phyloP scores from a whole-genome alignment of 768 basidiomycete species.

The Hericium erinaceus region DNA sequence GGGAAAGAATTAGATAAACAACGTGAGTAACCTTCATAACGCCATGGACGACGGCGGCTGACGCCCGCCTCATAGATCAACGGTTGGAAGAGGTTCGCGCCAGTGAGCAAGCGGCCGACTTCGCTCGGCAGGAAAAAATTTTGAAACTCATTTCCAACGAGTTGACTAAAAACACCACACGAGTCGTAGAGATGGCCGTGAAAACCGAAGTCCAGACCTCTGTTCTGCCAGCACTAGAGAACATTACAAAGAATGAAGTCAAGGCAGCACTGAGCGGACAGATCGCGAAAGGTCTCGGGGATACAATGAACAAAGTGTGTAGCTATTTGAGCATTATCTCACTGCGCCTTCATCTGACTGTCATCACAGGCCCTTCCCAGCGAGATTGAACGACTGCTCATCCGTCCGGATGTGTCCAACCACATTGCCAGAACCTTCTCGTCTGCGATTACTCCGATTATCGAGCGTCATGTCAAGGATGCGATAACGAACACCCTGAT shows the following conservation, averaged over 20 bases:
- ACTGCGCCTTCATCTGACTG: not conserved
- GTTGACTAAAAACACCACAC: constrained; percentile 78
- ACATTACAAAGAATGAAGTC: constrained; percentile 75
- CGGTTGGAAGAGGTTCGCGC: constrained; percentile 75
- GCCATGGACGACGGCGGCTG: constrained; percentile 3
- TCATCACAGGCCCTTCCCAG: constrained; percentile 52
- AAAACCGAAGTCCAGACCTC: constrained; percentile 79
- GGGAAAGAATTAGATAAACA: constrained; percentile 87
- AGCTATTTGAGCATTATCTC: not conserved
- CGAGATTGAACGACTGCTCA: constrained; percentile 72
- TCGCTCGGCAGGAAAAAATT: constrained; percentile 80
- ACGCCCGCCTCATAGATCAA: constrained; percentile 45
- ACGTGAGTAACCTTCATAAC: constrained; percentile 38
- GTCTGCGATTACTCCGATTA: constrained; percentile 59
- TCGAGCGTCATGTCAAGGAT: constrained; percentile 79
- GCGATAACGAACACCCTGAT: constrained; percentile 63
- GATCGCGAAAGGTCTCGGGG: constrained; percentile 62
- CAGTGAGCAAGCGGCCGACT: constrained; percentile 73
- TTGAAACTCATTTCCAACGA: constrained; percentile 82
- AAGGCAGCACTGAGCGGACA: constrained; percentile 71
- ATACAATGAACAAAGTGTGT: constrained; percentile 64
- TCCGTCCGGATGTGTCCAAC: constrained; percentile 65
- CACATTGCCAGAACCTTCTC: constrained; percentile 73
- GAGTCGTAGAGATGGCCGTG: constrained; percentile 84
- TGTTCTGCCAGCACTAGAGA: constrained; percentile 74